Evolutionary conservation across 331 rosid genomes (phyloP).

Genomic region (Malus hybrid): DNA sequence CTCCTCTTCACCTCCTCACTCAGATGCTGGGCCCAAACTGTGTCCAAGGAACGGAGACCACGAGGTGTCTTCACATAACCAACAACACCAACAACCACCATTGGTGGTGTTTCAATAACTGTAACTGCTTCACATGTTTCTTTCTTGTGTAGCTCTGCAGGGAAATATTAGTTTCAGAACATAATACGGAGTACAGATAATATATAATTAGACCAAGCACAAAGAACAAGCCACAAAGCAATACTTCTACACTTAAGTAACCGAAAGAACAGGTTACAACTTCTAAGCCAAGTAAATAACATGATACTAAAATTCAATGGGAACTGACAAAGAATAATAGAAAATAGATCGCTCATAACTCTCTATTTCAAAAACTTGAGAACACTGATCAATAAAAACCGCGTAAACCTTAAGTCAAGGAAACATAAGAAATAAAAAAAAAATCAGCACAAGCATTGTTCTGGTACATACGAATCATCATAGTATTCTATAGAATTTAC

Average conservation of each 20-base stretch:
- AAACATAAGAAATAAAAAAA: not conserved
- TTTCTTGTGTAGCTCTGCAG: conserved; percentile 64
- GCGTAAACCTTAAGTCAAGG: not conserved
- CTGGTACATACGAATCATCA: not conserved
- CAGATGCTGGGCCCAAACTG: conserved; percentile 70
- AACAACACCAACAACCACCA: conserved; percentile 56
- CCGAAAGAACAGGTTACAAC: not conserved
- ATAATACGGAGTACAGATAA: not conserved
- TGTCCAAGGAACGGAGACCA: conserved; percentile 50
- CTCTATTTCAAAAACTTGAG: not conserved
- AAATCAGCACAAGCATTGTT: not conserved
- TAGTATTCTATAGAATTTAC: no score
- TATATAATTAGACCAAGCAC: no score
- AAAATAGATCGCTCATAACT: not conserved
- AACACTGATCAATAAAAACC: not conserved
- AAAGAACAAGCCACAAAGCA: not conserved
- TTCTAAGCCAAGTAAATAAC: not conserved
- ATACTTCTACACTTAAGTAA: not conserved
- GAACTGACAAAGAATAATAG: not conserved
- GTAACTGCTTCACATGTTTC: conserved; percentile 86
- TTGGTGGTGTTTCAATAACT: conserved; percentile 61
- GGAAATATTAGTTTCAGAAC: not conserved
- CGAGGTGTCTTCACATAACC: conserved; percentile 65
- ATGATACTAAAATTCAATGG: not conserved
- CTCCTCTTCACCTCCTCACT: conserved; percentile 59